Evolutionary conservation across 2,329 filamentous ascomycete genomes (phyloP), one percentile per base, ranked within the genome.

Genomic region (Diaporthe sp.): DNA sequence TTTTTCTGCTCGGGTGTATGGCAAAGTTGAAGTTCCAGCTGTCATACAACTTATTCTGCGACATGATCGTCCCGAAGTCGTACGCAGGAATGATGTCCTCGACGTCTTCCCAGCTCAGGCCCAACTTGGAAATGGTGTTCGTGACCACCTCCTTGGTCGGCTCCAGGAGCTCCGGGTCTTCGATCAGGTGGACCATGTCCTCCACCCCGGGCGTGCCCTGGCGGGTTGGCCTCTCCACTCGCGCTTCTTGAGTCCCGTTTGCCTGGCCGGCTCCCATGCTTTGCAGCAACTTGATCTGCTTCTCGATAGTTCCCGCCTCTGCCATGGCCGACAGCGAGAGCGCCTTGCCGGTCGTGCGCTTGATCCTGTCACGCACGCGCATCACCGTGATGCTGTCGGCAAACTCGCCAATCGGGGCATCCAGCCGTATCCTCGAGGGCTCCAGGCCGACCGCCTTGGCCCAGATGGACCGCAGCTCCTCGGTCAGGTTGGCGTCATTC

Each of bases 181-280:
- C 71, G 50, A 55, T 50, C 22, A 76, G 70, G 63, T 75, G 73
- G 22, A 39, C 55, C 73, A 75, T 76, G 19, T 76, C 75, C 58
- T 75, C 73, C 35, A 72, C 59, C 6, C 47, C 73, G 7, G 73
- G 75, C 9, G 68, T 39, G 13, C 73, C 75, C 13, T 50, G 35
- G 6, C 73, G 71, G 19, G n/a, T 69, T 3, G 22, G 61, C n/a
- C 71, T 73, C 30, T 56, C 42, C 8, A 56, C 53, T 2, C 9
- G 53, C 4, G 55, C 73, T 37, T 56, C 65, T 22, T 71, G 69
- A 8, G 35, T 4, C 17, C 32, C 42, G 27, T 61, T 53, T 25
- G 42, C 44, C 27, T 63, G 44, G 15, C 56, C 56, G 30, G 56
- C 56, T 58, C 69, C 56, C 47, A 71, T 68, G 2, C 72, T 50